Conservation (phyloP, 2,329 filamentous ascomycete species). For the Fusarium zealandicum region DNA sequence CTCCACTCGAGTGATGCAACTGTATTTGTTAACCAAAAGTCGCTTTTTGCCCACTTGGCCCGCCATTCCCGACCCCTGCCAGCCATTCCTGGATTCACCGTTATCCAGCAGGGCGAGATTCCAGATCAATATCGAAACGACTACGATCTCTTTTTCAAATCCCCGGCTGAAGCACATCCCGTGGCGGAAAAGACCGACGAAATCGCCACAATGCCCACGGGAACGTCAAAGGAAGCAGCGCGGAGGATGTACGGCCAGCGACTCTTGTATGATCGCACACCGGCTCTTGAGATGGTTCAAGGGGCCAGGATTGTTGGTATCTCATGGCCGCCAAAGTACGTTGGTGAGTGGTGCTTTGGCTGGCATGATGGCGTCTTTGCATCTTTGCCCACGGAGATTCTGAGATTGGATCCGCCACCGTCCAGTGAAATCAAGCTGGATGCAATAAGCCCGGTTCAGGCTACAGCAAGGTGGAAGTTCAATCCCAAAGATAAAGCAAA, state of each 20-base stretch:
- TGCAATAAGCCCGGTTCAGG: slow-evolving; percentile 56
- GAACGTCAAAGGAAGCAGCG: slow-evolving; percentile 55
- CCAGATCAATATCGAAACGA: slow-evolving; percentile 54
- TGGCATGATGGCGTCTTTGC: slow-evolving; percentile 63
- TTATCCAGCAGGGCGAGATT: slow-evolving; percentile 55
- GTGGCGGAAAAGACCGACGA: slow-evolving; percentile 52
- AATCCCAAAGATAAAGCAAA: slow-evolving; percentile 50
- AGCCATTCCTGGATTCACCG: slow-evolving; percentile 54
- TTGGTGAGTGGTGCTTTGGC: slow-evolving; percentile 64
- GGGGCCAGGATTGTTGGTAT: slow-evolving; percentile 60
- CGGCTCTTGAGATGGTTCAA: slow-evolving; percentile 55
- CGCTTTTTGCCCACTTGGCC: slow-evolving; percentile 61
- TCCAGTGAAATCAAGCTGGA: slow-evolving; percentile 55
- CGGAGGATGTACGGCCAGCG: slow-evolving; percentile 56
- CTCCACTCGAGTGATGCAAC: slow-evolving; percentile 63
- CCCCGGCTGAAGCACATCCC: slow-evolving; percentile 51
- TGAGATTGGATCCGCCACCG: slow-evolving; percentile 58
- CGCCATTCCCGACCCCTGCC: slow-evolving; percentile 63
- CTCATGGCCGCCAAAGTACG: slow-evolving; percentile 58
- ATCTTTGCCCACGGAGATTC: slow-evolving; percentile 56
- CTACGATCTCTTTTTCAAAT: slow-evolving; percentile 60
- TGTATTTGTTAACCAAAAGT: slow-evolving; percentile 61
- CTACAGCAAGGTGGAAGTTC: slow-evolving; percentile 62
- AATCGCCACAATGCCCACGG: slow-evolving; percentile 53
- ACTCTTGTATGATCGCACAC: slow-evolving; percentile 54